phyloP scores from a whole-genome alignment of 2,329 filamentous ascomycete species.

The Exserohilum turcica region DNA sequence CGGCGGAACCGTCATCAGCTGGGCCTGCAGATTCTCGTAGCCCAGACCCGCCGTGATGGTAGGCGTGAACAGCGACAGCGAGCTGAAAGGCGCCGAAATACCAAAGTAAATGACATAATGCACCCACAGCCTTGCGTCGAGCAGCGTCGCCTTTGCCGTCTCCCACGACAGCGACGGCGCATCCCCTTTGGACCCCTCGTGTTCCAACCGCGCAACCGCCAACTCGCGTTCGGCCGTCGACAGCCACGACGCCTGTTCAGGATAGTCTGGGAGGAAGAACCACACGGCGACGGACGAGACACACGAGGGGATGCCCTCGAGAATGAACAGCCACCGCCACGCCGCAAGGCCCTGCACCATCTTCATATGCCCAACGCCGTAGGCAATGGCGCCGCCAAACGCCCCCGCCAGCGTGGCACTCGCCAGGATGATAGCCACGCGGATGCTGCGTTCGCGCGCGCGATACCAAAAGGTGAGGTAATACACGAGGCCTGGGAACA shows the following conservation, averaged over 20 bases:
- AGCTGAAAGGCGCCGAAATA: slow-evolving; percentile 29
- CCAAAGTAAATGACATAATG: slow-evolving; percentile 53
- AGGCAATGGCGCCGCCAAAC: slow-evolving; percentile 62
- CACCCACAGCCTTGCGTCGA: slow-evolving; percentile 58
- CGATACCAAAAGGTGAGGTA: slow-evolving; percentile 64
- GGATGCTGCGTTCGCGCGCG: slow-evolving; percentile 61
- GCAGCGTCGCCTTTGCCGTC: slow-evolving; percentile 54
- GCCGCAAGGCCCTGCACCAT: slow-evolving; percentile 42
- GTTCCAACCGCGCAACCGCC: slow-evolving; percentile 47
- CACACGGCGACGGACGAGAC: slow-evolving; percentile 44
- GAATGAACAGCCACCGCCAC: slow-evolving; percentile 36
- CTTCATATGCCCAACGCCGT: slow-evolving; percentile 54
- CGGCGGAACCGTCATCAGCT: slow-evolving; percentile 71
- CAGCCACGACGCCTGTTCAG: slow-evolving; percentile 55
- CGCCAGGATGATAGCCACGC: slow-evolving; percentile 62
- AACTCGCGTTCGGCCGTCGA: slow-evolving; percentile 47
- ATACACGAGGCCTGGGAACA: slow-evolving; percentile 51
- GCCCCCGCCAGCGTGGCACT: slow-evolving; percentile 63
- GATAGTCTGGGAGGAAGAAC: slow-evolving; percentile 57
- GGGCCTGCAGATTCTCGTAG: slow-evolving; percentile 61
- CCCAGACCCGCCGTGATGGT: slow-evolving; percentile 66
- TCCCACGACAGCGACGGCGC: slow-evolving; percentile 51
- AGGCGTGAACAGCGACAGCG: slow-evolving; percentile 65
- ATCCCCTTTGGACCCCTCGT: slow-evolving; percentile 52
- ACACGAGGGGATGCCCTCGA: slow-evolving; percentile 31